Conservation (phyloP, 2,329 filamentous ascomycete species). For the Microdochium bolleyi region DNA sequence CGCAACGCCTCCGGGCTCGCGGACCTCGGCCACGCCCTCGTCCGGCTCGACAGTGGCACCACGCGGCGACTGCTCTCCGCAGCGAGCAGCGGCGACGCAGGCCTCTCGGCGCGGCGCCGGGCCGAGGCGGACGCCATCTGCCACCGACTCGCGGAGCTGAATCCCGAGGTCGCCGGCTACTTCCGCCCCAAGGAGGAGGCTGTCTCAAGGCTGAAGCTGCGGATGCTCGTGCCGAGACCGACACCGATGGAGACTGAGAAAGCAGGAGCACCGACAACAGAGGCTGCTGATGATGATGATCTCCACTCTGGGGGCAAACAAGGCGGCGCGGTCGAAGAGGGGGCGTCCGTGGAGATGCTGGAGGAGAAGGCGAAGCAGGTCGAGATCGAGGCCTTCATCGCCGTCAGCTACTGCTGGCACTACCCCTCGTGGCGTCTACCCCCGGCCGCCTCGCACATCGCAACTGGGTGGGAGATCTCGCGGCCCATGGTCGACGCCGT, state of each 20-base stretch:
- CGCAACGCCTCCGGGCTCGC: background rate
- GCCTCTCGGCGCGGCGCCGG: background rate
- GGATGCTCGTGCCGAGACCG: constrained; percentile 6
- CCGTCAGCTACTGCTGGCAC: constrained; percentile 17
- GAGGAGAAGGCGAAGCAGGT: background rate
- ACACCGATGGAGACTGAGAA: background rate
- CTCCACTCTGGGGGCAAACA: no score
- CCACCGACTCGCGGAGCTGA: constrained; percentile 7
- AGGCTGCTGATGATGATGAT: no score
- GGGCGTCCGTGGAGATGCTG: background rate
- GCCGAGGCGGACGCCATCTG: background rate
- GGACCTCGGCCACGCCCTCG: background rate
- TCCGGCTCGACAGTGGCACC: background rate
- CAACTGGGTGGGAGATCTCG: constrained; percentile 10
- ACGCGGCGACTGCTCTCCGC: background rate
- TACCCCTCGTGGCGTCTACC: constrained; percentile 9
- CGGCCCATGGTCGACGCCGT: constrained; percentile 13
- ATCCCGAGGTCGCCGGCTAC: constrained; percentile 5
- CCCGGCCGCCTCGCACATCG: constrained; percentile 5
- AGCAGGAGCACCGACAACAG: background rate
- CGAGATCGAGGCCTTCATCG: constrained; percentile 7
- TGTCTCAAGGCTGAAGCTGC: constrained; percentile 5
- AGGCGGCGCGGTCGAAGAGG: background rate
- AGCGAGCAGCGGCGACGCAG: background rate
- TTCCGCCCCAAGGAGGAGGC: constrained; percentile 9